A percentile compares a stretch with the other conserved stretches of the same genome.
phyloP scores from a whole-genome alignment of 192 early-diverging fungal species.

The Coemansia sp. region DNA sequence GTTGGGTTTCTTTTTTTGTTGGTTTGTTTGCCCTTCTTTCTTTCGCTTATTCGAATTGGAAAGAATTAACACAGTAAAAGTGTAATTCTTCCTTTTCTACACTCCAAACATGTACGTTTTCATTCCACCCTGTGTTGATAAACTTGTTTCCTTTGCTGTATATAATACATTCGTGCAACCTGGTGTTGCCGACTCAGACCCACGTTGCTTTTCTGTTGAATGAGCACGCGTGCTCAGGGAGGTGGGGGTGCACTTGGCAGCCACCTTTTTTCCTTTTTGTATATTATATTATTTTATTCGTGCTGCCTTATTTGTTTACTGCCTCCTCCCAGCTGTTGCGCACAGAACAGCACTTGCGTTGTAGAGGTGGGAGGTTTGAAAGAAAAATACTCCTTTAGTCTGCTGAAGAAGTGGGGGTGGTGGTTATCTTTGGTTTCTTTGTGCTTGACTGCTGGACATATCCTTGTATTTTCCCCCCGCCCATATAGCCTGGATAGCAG shows the following conservation, averaged over 20 bases:
- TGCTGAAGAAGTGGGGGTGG: too few relatives aligned
- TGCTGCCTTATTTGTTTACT: conserved; percentile 19
- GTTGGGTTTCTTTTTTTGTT: too few relatives aligned
- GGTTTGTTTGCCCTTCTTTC: too few relatives aligned
- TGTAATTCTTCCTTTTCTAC: background rate
- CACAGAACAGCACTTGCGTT: background rate
- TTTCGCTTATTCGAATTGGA: too few relatives aligned
- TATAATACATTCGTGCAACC: background rate
- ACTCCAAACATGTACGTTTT: background rate
- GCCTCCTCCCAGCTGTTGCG: background rate
- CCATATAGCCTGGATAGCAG: too few relatives aligned
- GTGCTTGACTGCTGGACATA: too few relatives aligned
- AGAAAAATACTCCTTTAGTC: too few relatives aligned
- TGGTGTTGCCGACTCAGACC: background rate
- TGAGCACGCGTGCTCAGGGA: conserved; percentile 3
- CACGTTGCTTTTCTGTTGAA: background rate
- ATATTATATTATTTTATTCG: background rate
- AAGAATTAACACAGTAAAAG: too few relatives aligned
- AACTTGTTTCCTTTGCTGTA: background rate
- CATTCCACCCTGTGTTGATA: background rate
- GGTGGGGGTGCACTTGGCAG: background rate
- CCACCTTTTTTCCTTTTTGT: background rate
- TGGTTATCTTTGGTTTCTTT: too few relatives aligned
- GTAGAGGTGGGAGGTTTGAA: too few relatives aligned
- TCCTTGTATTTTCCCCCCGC: too few relatives aligned